phyloP scores from a whole-genome alignment of 2,329 filamentous ascomycete genomes.

The Fusarium armeniacum region DNA sequence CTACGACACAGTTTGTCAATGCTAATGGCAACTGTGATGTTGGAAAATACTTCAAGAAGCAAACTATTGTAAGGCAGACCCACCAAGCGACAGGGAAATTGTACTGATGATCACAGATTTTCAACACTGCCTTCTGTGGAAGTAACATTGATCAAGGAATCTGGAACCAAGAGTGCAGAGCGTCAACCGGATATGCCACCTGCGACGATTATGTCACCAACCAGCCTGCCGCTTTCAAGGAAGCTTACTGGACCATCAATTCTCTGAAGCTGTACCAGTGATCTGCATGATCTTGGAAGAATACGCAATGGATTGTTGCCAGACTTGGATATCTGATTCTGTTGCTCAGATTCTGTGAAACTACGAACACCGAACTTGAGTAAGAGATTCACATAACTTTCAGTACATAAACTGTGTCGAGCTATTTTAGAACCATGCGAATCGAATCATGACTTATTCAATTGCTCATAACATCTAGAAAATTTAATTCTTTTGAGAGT shows the following conservation, averaged over 20 bases:
- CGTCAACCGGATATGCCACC: conserved; percentile 19
- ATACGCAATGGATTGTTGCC: not conserved
- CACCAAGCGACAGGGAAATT: accelerated
- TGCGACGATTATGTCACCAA: conserved; percentile 27
- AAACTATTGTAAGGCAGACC: conserved; percentile 15
- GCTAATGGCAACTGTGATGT: conserved; percentile 33
- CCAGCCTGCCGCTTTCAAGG: conserved; percentile 19
- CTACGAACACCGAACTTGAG: not conserved
- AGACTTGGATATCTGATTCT: not conserved
- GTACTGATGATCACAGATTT: conserved; percentile 9
- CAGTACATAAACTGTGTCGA: not conserved
- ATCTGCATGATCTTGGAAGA: not conserved
- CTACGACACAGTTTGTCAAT: conserved; percentile 26
- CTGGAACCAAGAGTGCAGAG: conserved; percentile 27
- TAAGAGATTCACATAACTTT: not conserved
- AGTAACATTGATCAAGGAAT: conserved; percentile 17
- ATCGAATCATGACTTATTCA: accelerated
- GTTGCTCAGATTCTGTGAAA: not conserved
- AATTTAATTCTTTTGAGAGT: not conserved
- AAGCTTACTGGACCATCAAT: conserved; percentile 23
- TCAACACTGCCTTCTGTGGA: conserved; percentile 30
- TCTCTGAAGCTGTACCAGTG: conserved; percentile 24
- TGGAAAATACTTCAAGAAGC: conserved; percentile 33
- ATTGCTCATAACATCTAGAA: not conserved
- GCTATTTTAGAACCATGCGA: not conserved